Percentiles rank a stretch among this genome's conserved stretches.
These are phyloP conservation scores for Passiflora organensis DNA, from an alignment of 345 rosid species.

Conservation along the genomic window DNA sequence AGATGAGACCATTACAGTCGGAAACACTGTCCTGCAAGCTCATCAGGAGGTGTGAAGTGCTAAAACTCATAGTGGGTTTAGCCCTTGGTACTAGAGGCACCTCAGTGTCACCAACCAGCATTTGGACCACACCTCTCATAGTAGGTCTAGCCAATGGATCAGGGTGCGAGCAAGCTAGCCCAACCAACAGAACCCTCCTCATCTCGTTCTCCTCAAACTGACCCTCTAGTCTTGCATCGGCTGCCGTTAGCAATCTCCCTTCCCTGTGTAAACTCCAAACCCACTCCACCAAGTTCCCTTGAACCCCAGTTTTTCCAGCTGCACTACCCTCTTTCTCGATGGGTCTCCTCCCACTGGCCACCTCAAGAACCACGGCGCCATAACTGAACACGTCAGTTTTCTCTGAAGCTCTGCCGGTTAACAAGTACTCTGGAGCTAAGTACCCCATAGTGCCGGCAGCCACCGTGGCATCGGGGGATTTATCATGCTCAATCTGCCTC, in stretches of 20 bases:
- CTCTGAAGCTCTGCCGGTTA: conserved; percentile 85
- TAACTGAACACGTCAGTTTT: too few species aligned
- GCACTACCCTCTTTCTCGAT: conserved; percentile 51
- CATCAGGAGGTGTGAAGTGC: conserved; percentile 69
- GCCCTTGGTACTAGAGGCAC: conserved; percentile 79
- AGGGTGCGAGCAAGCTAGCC: conserved; percentile 89
- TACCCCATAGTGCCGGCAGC: conserved; percentile 99
- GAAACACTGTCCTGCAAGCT: conserved; percentile 87
- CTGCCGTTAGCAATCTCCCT: conserved; percentile 59
- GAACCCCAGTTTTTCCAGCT: conserved; percentile 31
- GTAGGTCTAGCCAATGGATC: conserved; percentile 79
- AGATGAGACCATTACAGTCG: conserved; percentile 58
- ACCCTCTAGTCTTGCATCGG: conserved; percentile 62
- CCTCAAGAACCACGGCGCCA: conserved; percentile 90
- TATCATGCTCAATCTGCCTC: conserved; percentile 64
- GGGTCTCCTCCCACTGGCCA: conserved; percentile 76
- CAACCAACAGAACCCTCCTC: conserved; percentile 61
- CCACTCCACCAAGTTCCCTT: conserved; percentile 88
- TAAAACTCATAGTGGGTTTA: conserved; percentile 78
- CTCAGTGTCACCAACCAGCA: conserved; percentile 77
- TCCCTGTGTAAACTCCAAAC: conserved; percentile 89
- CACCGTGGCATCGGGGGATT: conserved; percentile 86
- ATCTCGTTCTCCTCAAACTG: conserved; percentile 55
- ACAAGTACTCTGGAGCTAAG: conserved; percentile 85
- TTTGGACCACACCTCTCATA: conserved; percentile 82